These are phyloP conservation scores for Linum trigynum DNA, from an alignment of 345 rosid genomes.

Conservation along the genomic window DNA sequence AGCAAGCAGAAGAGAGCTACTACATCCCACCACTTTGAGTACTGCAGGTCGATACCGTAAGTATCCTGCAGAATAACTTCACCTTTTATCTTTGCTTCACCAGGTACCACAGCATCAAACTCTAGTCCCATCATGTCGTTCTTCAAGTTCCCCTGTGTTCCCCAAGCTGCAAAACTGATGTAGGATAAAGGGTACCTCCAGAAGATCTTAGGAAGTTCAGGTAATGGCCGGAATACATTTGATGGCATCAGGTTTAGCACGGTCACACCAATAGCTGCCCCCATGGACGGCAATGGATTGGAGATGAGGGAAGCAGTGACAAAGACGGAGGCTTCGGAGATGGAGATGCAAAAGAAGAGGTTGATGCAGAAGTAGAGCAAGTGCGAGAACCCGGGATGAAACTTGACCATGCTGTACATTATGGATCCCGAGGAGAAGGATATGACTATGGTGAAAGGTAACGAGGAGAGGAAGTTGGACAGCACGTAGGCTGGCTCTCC, in stretches of 20 bases:
- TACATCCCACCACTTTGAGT: conserved; percentile 2
- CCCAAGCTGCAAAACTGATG: conserved; percentile 36
- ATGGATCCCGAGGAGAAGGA: conserved; percentile 20
- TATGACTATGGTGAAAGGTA: conserved; percentile 22
- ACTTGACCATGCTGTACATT: conserved; percentile 25
- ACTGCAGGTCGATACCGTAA: conserved; percentile 18
- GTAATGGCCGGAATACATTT: not conserved
- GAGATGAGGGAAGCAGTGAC: conserved; percentile 20
- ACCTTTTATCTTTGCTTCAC: conserved; percentile 30
- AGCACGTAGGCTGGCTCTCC: conserved; percentile 26
- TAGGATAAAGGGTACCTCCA: conserved; percentile 37
- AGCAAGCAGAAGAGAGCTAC: conserved; percentile 21
- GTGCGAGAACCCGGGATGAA: conserved; percentile 30
- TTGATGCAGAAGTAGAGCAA: conserved; percentile 22
- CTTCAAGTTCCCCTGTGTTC: conserved; percentile 38
- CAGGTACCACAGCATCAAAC: conserved; percentile 29
- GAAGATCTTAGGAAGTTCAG: conserved; percentile 34
- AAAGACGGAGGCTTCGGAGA: conserved; percentile 18
- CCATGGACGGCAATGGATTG: conserved; percentile 29
- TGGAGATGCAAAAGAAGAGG: conserved; percentile 24
- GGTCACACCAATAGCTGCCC: conserved; percentile 16
- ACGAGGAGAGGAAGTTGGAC: conserved; percentile 27
- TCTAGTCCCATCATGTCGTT: conserved; percentile 39
- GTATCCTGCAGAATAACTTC: conserved; percentile 19
- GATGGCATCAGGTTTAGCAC: conserved; percentile 9